Base-by-base conservation (phyloP, 495 filamentous ascomycete species). In the Penicillium dipodomyicola region DNA sequence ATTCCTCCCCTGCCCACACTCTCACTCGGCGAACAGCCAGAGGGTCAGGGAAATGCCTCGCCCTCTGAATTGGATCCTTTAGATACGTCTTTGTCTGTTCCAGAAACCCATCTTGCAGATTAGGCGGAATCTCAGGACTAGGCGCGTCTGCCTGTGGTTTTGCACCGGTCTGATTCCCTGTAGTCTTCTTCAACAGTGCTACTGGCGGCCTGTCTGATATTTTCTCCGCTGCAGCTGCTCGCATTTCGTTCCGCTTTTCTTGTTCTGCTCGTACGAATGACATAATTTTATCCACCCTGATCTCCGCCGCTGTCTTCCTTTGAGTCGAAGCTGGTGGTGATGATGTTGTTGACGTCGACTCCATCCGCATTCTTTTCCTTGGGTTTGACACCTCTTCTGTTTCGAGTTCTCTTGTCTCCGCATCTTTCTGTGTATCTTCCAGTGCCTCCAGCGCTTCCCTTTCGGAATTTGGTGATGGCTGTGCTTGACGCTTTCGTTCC, bases 1-100 rank as follows among this genome's bases (percentile, higher is more conserved):
- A 30, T 43, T 52, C 50, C 17, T 52, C 50, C 23, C 50, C 50
- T 42, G 50, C 50, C 50, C 50, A 52, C 14, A 52, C 39, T 32
- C 50, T 40, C 3, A 22, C 8, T 30, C 50, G 20, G 17, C 37
- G 50, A 20, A 52, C 25, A 43, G 37, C 37, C 14, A 30, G 5
- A 43, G 50, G 50, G n/a, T 52, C 37, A 30, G 50, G 50, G n/a
- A 52, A 52, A 32, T 40, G 15, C 7, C 7, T 52, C 19, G 12
- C 8, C 11, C 39, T 39, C 23, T 19, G 37, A 4, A 30, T 29
- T 52, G 22, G 39, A 29, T 52, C 25, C 2, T 14, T 11, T 17
- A 40, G 19, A 5, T 43, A 43, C 20, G 15, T 10, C 39, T 30
- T 52, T 5, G 50, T 29, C 5, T 19, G 8, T 17, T 52, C 37